Base-by-base conservation (phyloP, 768 basidiomycete genomes). In the Mycena crocata region DNA sequence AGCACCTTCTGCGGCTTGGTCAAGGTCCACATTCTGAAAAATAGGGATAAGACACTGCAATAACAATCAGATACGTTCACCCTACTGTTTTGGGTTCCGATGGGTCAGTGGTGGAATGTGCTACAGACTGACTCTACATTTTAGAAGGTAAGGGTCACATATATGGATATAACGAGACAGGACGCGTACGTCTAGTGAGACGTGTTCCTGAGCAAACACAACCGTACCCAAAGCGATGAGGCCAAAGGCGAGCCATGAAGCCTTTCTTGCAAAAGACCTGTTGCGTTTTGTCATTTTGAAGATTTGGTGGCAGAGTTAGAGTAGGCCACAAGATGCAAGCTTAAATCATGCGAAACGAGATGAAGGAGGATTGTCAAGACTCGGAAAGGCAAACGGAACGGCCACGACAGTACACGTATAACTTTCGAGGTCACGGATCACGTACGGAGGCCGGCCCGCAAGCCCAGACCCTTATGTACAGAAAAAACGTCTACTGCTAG, bases 231-330 rank as follows among this genome's bases (percentile, higher is more conserved):
- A 74, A 59, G 85, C 85, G 69, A 89, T 78, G 68, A 90, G 81
- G 62, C 85, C 86, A 77, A 89, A 88, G 52, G 87, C 87, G 48
- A 90, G 75, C 88, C 89, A 90, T 50, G 83, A 79, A 49, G 86
- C 86, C 72, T 85, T 86, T 70, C 82, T 74, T 60, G 80, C 75
- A 68, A 50, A 63, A 48, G n/a, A 62, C 31, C 39, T 62, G 52
- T 56, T 65, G 51, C 45, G 50, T 58, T 61, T 64, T 40, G 58
- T 48, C 66, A 65, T 70, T 45, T 57, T 35, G 17, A 42, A 45
- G 34, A 50, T 35, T 28, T 34, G 28, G 45, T 24, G 68, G 44
- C 37, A 44, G 23, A 48, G 4, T 60, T 26, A 59, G 46, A 55
- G 17, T 21, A 51, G 37, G 50, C 49, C 63, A 64, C 63, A 37